phyloP scores from a whole-genome alignment of 805 yeast species.

The Metschnikowia dekortorum region DNA sequence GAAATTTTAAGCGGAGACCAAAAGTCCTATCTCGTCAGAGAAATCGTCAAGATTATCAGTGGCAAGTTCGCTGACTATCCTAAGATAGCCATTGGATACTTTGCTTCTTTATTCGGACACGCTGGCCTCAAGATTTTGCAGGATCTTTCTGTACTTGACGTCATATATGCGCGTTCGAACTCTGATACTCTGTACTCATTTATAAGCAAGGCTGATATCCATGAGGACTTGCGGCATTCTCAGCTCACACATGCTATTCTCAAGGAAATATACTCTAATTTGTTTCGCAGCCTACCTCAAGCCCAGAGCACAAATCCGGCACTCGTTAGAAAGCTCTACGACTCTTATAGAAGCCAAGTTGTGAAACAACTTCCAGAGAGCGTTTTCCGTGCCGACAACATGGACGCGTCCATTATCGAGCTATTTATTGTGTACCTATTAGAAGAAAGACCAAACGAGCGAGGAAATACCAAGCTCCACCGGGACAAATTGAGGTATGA shows the following conservation, averaged over 20 bases:
- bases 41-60: slow-evolving; percentile 29
- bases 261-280: slow-evolving; percentile 23
- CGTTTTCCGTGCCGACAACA: slow-evolving; percentile 11
- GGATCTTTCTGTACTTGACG: slow-evolving; percentile 24
- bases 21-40: slow-evolving; percentile 21
- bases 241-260: slow-evolving; percentile 19
- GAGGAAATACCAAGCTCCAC: slow-evolving; percentile 16
- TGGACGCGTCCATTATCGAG: slow-evolving; percentile 19
- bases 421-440: slow-evolving; percentile 25
- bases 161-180: slow-evolving; percentile 21
- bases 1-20: slow-evolving; percentile 17
- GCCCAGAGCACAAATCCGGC: slow-evolving; percentile 13
- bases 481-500: slow-evolving; percentile 11
- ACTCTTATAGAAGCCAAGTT: slow-evolving; percentile 16
- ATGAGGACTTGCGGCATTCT: slow-evolving; percentile 21
- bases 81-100: slow-evolving; percentile 34
- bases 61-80: slow-evolving; percentile 29
- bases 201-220: slow-evolving; percentile 31
- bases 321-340: slow-evolving; percentile 20
- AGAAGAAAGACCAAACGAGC: slow-evolving; percentile 17
- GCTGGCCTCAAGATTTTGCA: slow-evolving; percentile 21
- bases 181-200: slow-evolving; percentile 13
- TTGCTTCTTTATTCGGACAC: slow-evolving; percentile 24
- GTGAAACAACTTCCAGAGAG: neutral
- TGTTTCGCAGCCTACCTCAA: slow-evolving; percentile 16